phyloP scores from a whole-genome alignment of 2,329 filamentous ascomycete species.

The Aspergillus quadricinctus region DNA sequence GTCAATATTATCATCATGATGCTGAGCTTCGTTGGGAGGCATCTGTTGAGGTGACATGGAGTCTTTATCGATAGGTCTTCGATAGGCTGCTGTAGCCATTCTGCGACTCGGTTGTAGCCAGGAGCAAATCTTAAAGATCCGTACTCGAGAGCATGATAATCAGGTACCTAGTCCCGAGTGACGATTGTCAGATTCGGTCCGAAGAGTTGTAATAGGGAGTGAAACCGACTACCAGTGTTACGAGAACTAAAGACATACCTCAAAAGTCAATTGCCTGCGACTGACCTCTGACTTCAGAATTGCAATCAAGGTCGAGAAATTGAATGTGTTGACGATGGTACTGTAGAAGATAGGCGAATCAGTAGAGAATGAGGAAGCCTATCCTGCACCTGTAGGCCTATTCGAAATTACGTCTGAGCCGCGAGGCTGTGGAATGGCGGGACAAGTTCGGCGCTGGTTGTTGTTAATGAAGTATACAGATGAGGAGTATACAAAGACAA shows the following conservation, averaged over 20 bases:
- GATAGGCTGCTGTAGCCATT: conserved; percentile 17
- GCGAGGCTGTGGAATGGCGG: background rate
- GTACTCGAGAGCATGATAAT: background rate
- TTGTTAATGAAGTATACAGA: background rate
- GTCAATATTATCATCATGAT: conserved; percentile 9
- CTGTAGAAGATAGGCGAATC: background rate
- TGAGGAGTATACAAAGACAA: background rate
- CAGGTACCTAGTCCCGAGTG: background rate
- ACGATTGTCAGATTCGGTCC: background rate
- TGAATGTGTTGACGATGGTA: background rate
- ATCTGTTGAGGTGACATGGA: conserved; percentile 8
- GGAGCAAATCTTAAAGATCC: background rate
- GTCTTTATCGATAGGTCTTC: conserved; percentile 6
- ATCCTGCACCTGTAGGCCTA: background rate
- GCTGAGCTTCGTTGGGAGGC: conserved; percentile 12
- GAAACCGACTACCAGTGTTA: background rate
- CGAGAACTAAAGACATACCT: background rate
- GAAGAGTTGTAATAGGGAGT: background rate
- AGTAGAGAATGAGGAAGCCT: background rate
- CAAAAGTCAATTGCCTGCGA: background rate
- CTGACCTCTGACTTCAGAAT: too few relatives aligned
- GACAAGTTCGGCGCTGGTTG: background rate
- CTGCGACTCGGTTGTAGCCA: background rate
- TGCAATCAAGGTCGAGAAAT: background rate
- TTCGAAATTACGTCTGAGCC: background rate